phyloP scores from a whole-genome alignment of 1,284 basidiomycete genomes.

The Rhodotorula glutinis region DNA sequence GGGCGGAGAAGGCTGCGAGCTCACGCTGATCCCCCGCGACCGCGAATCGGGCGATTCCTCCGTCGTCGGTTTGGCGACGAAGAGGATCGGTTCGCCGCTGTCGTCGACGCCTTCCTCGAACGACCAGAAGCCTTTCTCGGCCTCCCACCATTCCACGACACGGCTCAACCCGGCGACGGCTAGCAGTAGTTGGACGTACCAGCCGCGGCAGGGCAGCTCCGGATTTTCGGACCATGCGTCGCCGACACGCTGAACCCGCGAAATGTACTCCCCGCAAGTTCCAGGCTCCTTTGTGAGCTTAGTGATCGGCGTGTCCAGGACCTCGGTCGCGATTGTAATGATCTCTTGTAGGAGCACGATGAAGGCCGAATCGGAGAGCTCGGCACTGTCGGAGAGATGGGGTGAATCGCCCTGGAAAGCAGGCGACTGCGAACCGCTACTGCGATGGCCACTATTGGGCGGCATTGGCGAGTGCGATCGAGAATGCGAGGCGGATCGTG shows the following conservation, averaged over 20 bases:
- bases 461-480: slow-evolving; percentile 92
- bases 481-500: slow-evolving; percentile 78
- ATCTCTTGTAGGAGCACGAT: slow-evolving; percentile 88
- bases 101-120: slow-evolving; percentile 82
- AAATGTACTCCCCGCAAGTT: slow-evolving; percentile 79
- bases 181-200: slow-evolving; percentile 95
- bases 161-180: slow-evolving; percentile 95
- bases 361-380: slow-evolving; percentile 62
- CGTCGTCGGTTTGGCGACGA: slow-evolving; percentile 65
- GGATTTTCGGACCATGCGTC: slow-evolving; percentile 95
- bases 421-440: slow-evolving; percentile 30
- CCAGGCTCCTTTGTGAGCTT: slow-evolving; percentile 81
- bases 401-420: not conserved
- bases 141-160: slow-evolving; percentile 99
- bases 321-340: slow-evolving; percentile 90
- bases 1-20: slow-evolving; percentile 17
- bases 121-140: slow-evolving; percentile 99
- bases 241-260: slow-evolving; percentile 84
- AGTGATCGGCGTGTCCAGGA: slow-evolving; percentile 81
- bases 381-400: slow-evolving; percentile 5
- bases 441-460: slow-evolving; percentile 57
- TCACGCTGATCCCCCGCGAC: slow-evolving; percentile 19
- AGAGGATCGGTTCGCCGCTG: slow-evolving; percentile 74
- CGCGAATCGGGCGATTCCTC: slow-evolving; percentile 30
- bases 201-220: slow-evolving; percentile 94